Percentiles rank a stretch among this genome's conserved stretches.
These are phyloP conservation scores for Vaccinium vitisidaea DNA, from an alignment of 148 eudicot species.

Conservation along the genomic window DNA sequence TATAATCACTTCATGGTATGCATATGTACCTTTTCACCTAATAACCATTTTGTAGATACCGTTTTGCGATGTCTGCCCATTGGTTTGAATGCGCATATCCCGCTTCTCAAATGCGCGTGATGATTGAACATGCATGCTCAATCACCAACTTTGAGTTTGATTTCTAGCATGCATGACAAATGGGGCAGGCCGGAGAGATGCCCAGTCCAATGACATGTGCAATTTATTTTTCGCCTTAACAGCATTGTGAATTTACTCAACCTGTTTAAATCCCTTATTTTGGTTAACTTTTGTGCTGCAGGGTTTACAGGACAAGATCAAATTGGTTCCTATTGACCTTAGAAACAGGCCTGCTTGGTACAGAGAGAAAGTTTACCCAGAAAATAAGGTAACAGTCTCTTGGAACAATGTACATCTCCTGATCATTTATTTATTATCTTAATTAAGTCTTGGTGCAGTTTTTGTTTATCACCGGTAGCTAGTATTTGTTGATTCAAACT, in stretches of 20 bases:
- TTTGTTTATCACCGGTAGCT: neutral
- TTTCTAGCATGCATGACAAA: neutral
- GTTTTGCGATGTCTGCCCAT: neutral
- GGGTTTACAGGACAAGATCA: slow-evolving; percentile 80
- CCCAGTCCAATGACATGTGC: neutral
- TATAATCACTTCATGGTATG: neutral
- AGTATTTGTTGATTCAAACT: neutral
- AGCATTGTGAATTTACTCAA: neutral
- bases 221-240: neutral
- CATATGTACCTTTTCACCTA: neutral
- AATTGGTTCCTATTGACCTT: slow-evolving; percentile 62
- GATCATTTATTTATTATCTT: neutral
- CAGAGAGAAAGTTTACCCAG: slow-evolving; percentile 79
- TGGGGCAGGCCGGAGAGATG: neutral
- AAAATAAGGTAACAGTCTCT: slow-evolving; percentile 46
- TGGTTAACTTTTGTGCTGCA: slow-evolving; percentile 19
- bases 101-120: neutral
- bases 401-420: neutral
- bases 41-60: too few species aligned
- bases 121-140: slow-evolving; percentile 9
- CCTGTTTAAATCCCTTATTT: neutral
- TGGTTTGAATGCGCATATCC: neutral
- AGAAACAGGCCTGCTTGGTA: slow-evolving; percentile 75
- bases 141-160: neutral
- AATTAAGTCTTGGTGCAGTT: neutral